Percentiles rank a stretch among this genome's conserved stretches.
Conservation (phyloP, 805 yeast species). For the Metschnikowia vanudenii region DNA sequence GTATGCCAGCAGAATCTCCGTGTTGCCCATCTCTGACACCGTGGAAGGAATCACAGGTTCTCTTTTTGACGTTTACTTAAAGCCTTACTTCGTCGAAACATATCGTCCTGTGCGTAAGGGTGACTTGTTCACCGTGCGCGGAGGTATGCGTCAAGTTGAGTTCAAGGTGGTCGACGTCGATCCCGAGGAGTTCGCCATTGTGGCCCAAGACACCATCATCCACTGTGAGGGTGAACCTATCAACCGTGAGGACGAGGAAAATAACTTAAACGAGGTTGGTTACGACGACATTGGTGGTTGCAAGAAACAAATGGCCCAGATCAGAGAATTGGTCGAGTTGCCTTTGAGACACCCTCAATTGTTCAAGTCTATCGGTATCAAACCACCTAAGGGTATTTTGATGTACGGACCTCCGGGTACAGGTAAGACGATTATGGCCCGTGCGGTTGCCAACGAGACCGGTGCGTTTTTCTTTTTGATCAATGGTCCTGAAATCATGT, state of each 20-base stretch:
- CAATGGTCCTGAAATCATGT: slow-evolving; percentile 99
- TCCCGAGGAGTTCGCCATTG: slow-evolving; percentile 96
- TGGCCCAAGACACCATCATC: slow-evolving; percentile 96
- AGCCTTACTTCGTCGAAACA: slow-evolving; percentile 98
- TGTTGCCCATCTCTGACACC: slow-evolving; percentile 95
- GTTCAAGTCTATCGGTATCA: slow-evolving; percentile 96
- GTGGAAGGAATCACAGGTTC: slow-evolving; percentile 98
- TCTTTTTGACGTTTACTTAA: slow-evolving; percentile 89
- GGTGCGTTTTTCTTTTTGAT: slow-evolving; percentile 98
- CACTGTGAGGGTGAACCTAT: slow-evolving; percentile 99
- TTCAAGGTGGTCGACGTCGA: slow-evolving; percentile 98
- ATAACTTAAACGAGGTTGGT: slow-evolving; percentile 94
- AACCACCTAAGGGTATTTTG: slow-evolving; percentile 97
- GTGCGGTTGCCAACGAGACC: slow-evolving; percentile 99
- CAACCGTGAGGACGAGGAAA: slow-evolving; percentile 96
- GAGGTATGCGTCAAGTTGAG: slow-evolving; percentile 99
- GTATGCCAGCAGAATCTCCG: slow-evolving; percentile 92
- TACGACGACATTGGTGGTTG: slow-evolving; percentile 99
- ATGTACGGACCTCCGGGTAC: slow-evolving; percentile 99
- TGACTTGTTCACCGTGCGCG: slow-evolving; percentile 93
- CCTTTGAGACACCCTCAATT: slow-evolving; percentile 98
- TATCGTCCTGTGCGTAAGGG: slow-evolving; percentile 98
- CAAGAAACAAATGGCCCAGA: slow-evolving; percentile 99
- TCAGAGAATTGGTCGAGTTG: slow-evolving; percentile 96
- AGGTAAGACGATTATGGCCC: slow-evolving; percentile 98